phyloP scores from a whole-genome alignment of 352 stramenopile species.

The Phytopythium montanum region DNA sequence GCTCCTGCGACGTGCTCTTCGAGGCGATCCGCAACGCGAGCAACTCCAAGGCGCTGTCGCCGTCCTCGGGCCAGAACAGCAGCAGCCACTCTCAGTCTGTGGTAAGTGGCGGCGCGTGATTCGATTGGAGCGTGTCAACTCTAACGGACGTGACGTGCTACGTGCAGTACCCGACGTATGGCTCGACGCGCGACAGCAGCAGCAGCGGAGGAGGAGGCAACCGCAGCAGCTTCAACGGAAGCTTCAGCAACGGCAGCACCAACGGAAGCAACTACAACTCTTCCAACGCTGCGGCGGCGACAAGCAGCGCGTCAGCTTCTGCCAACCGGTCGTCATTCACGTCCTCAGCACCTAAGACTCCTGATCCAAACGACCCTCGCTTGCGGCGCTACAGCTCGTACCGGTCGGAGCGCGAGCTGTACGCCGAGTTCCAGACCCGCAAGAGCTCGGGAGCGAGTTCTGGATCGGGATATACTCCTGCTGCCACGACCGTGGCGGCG shows the following conservation, averaged over 20 bases:
- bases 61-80: slow-evolving; percentile 2
- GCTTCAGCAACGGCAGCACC: slow-evolving; percentile 10
- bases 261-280: slow-evolving; percentile 12
- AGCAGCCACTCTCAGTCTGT: neutral
- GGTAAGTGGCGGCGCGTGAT: neutral
- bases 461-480: slow-evolving; percentile 2
- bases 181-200: slow-evolving; percentile 18
- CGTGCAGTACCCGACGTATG: slow-evolving; percentile 15
- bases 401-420: slow-evolving; percentile 79
- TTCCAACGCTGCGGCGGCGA: slow-evolving; percentile 13
- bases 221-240: slow-evolving; percentile 21
- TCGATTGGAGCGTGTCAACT: neutral
- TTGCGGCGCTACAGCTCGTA: slow-evolving; percentile 68
- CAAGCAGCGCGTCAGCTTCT: slow-evolving; percentile 1
- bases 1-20: slow-evolving; percentile 64
- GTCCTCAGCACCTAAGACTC: slow-evolving; percentile 16
- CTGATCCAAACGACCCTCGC: slow-evolving; percentile 59
- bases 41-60: slow-evolving; percentile 6
- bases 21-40: slow-evolving; percentile 59
- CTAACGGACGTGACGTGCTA: neutral
- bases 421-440: slow-evolving; percentile 63
- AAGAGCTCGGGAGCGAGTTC: slow-evolving; percentile 28
- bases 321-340: slow-evolving; percentile 17
- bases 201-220: slow-evolving; percentile 24
- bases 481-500: neutral